Conservation (phyloP, 176 grass and related monocot genomes). For the Cenchrus purpureus region DNA sequence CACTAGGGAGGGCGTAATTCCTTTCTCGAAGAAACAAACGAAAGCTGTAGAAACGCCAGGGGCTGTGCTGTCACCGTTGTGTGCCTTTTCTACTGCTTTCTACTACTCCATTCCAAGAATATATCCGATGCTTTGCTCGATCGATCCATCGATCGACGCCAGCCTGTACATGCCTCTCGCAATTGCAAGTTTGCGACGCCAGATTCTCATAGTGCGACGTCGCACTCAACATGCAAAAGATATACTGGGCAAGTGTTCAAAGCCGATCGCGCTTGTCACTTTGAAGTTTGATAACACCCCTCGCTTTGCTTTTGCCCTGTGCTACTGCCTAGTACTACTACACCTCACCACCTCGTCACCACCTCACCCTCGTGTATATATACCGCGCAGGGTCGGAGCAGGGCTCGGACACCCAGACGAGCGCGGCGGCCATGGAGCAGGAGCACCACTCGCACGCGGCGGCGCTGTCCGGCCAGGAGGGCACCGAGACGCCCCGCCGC, state of each 20-base stretch:
- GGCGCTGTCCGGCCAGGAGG: conserved; percentile 22
- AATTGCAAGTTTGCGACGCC: background rate
- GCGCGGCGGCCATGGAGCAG: conserved; percentile 62
- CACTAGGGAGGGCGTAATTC: background rate
- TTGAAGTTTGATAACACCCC: too few relatives aligned
- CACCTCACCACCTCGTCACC: too few relatives aligned
- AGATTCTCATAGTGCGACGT: conserved; percentile 24
- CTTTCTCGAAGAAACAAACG: background rate
- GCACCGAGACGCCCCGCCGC: conserved; percentile 36
- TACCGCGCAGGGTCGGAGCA: conserved; percentile 51
- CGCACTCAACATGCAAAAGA: conserved; percentile 33
- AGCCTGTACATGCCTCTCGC: background rate
- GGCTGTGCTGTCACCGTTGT: background rate
- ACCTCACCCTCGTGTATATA: conserved; percentile 32
- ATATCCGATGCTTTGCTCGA: background rate
- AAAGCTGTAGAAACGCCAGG: conserved; percentile 1
- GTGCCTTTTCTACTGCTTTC: conserved; percentile 20
- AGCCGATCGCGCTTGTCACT: background rate
- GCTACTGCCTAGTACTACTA: too few relatives aligned
- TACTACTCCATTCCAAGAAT: background rate
- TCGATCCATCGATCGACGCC: background rate
- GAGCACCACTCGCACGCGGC: conserved; percentile 46
- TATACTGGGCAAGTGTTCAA: conserved; percentile 31
- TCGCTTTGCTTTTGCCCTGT: background rate
- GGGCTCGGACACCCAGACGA: conserved; percentile 40